These are phyloP conservation scores for Quercus aquifolioides DNA, from an alignment of 306 rosid genomes.

Conservation along the genomic window DNA sequence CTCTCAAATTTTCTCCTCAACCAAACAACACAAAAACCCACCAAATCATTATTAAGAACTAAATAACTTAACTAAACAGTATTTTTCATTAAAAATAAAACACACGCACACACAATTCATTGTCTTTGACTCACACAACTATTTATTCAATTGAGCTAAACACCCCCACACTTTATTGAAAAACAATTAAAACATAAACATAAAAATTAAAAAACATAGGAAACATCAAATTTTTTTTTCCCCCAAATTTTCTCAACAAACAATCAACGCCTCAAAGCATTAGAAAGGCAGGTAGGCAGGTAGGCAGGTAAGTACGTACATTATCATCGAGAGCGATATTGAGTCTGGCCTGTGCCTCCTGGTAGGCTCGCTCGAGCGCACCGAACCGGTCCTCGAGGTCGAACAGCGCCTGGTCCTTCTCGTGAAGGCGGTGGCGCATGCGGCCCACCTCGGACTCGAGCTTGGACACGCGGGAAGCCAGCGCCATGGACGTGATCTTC, in stretches of 20 bases:
- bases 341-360: slow-evolving; percentile 55
- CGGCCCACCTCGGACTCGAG: slow-evolving; percentile 62
- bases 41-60: not conserved
- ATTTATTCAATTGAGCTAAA: too few species aligned
- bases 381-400: slow-evolving; percentile 60
- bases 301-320: slow-evolving; percentile 20
- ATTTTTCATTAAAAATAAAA: too few species aligned
- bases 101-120: too few species aligned
- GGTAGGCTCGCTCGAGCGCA: slow-evolving; percentile 40
- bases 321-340: slow-evolving; percentile 57
- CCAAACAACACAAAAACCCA: not conserved
- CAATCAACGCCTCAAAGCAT: too few species aligned
- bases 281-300: not conserved
- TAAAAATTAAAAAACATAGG: not conserved
- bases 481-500: slow-evolving; percentile 90
- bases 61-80: too few species aligned
- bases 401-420: slow-evolving; percentile 50
- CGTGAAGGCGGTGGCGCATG: slow-evolving; percentile 54
- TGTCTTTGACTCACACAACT: too few species aligned
- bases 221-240: too few species aligned
- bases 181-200: too few species aligned
- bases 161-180: too few species aligned
- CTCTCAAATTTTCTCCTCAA: not conserved
- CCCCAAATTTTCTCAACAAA: too few species aligned
- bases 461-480: slow-evolving; percentile 75